These are phyloP conservation scores for Penicillium brevicompactum DNA, from an alignment of 2,329 filamentous ascomycete species.

Conservation along the genomic window DNA sequence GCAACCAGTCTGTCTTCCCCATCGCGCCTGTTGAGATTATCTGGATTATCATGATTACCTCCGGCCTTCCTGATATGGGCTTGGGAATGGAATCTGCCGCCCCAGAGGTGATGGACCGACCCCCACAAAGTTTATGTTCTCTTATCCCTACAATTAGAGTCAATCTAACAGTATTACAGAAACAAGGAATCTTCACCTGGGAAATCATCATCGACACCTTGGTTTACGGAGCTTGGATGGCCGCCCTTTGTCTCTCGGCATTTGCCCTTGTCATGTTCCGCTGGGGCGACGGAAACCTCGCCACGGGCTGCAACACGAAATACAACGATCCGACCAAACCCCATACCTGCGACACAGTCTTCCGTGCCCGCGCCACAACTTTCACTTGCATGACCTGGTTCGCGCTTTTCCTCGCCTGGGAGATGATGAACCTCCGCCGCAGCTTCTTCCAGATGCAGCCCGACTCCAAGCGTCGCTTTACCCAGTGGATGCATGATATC, in stretches of 20 bases:
- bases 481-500: slow-evolving; percentile 67
- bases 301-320: slow-evolving; percentile 60
- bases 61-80: slow-evolving; percentile 83
- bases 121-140: slow-evolving; percentile 62
- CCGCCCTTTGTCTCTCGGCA: slow-evolving; percentile 64
- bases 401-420: slow-evolving; percentile 76
- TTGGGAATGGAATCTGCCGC: slow-evolving; percentile 77
- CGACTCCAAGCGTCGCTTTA: slow-evolving; percentile 61
- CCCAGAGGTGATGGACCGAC: slow-evolving; percentile 75
- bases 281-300: slow-evolving; percentile 63
- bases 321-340: slow-evolving; percentile 43
- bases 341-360: slow-evolving; percentile 62
- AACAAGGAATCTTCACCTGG: slow-evolving; percentile 72
- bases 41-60: slow-evolving; percentile 94
- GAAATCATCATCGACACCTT: slow-evolving; percentile 79
- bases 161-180: slow-evolving; percentile 32
- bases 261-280: slow-evolving; percentile 68
- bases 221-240: slow-evolving; percentile 78
- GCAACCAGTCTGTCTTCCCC: slow-evolving; percentile 77
- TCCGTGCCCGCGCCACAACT: too few species aligned
- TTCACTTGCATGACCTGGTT: slow-evolving; percentile 78
- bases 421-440: slow-evolving; percentile 72
- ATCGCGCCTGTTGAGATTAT: slow-evolving; percentile 83
- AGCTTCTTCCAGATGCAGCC: slow-evolving; percentile 77
- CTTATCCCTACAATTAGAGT: too few species aligned